Percentiles rank a stretch among this genome's conserved stretches.
Conservation (phyloP, 129 eudicot genomes). For the Kitagawia praeruptora region DNA sequence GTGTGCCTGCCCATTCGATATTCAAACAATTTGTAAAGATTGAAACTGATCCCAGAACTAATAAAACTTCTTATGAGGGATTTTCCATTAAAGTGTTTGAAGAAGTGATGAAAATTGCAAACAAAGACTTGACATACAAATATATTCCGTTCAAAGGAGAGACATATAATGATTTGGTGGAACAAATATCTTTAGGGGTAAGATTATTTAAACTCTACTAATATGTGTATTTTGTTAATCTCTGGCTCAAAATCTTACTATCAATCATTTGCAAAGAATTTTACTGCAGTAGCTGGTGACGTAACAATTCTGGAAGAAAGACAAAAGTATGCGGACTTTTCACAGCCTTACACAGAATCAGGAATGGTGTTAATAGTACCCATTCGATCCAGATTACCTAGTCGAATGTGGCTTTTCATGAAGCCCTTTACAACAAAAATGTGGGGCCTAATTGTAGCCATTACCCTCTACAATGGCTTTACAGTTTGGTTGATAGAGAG, state of each 20-base stretch:
- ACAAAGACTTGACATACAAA: background rate
- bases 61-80: background rate
- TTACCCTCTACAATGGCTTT: conserved; percentile 34
- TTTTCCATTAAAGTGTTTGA: background rate
- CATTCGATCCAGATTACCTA: conserved; percentile 17
- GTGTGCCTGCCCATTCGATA: background rate
- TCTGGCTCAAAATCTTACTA: background rate
- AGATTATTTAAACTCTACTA: background rate
- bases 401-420: conserved; percentile 25
- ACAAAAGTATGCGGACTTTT: conserved; percentile 15
- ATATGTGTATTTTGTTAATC: background rate
- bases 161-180: background rate
- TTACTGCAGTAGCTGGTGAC: conserved; percentile 48
- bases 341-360: background rate
- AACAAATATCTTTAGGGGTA: background rate
- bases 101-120: background rate
- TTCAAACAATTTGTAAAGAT: background rate
- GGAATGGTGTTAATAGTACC: conserved; percentile 45
- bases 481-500: conserved; percentile 53
- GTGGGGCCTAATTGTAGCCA: conserved; percentile 33
- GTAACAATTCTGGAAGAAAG: conserved; percentile 36
- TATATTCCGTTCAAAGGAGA: background rate
- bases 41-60: background rate
- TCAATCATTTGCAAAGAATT: conserved; percentile 16
- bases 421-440: conserved; percentile 28